phyloP scores from a whole-genome alignment of 768 basidiomycete genomes.

The Suillus fuscotomentosus region DNA sequence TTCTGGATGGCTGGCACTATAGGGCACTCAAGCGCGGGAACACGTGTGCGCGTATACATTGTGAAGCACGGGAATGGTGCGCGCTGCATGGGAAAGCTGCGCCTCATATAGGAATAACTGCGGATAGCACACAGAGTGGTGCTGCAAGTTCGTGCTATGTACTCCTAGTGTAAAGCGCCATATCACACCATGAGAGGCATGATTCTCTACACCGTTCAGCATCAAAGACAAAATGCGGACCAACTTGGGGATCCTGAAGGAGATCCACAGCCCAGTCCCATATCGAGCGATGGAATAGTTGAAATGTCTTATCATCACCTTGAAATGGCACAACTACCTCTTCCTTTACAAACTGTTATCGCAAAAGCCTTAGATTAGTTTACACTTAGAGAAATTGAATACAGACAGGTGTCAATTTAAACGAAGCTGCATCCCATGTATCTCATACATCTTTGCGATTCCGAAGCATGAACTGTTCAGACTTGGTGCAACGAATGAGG shows the following conservation, averaged over 20 bases:
- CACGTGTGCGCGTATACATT: no score
- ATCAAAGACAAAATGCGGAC: conserved; percentile 30
- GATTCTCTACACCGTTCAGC: no score
- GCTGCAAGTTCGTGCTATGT: no score
- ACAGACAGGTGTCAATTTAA: conserved; percentile 12
- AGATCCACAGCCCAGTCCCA: conserved; percentile 30
- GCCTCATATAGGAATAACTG: no score
- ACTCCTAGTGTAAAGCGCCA: no score
- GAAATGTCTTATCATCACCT: conserved; percentile 10
- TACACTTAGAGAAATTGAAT: not conserved
- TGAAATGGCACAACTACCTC: conserved; percentile 18
- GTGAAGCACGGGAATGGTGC: no score
- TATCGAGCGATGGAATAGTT: conserved; percentile 20
- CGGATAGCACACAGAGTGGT: no score
- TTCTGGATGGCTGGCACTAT: no score
- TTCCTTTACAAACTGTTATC: conserved; percentile 13
- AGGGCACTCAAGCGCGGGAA: no score
- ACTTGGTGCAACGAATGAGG: conserved; percentile 10
- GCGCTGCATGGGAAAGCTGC: no score
- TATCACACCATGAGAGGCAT: no score
- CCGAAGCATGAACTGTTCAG: conserved; percentile 11
- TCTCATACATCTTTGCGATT: conserved; percentile 8
- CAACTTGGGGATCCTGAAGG: conserved; percentile 24
- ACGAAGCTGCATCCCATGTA: conserved; percentile 18
- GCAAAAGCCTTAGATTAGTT: not conserved